A percentile compares a stretch with the other conserved stretches of the same genome.
Conservation (phyloP, 208 protist genomes). For the Trypanosoma conorhini region DNA sequence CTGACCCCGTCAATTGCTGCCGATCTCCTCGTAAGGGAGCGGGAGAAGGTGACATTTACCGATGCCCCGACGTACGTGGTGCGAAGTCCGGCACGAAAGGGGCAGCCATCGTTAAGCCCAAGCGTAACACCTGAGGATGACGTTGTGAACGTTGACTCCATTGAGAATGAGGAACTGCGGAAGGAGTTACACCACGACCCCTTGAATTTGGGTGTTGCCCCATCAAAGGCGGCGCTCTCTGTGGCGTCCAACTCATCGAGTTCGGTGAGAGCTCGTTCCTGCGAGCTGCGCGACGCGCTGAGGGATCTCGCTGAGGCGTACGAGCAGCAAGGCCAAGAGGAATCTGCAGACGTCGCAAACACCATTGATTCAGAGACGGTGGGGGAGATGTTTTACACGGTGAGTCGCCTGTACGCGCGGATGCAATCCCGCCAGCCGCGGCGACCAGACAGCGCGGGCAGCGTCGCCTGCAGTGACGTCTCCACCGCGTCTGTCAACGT, state of each 20-base stretch:
- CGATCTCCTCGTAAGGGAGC: neutral
- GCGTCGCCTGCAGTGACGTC: constrained; percentile 16
- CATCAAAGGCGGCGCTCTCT: neutral
- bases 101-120: constrained; percentile 20
- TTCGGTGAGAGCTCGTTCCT: constrained; percentile 16
- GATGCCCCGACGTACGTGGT: constrained; percentile 21
- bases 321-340: constrained; percentile 15
- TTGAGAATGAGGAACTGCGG: constrained; percentile 21
- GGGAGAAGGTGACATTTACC: constrained; percentile 6
- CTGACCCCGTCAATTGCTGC: constrained; percentile 9
- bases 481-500: constrained; percentile 21
- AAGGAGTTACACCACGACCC: constrained; percentile 2
- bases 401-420: constrained; percentile 35
- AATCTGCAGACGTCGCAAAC: constrained; percentile 12
- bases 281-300: constrained; percentile 28
- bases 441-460: constrained; percentile 26
- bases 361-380: constrained; percentile 28
- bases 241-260: neutral
- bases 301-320: constrained; percentile 20
- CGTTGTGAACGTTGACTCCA: constrained; percentile 33
- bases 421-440: constrained; percentile 35
- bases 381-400: constrained; percentile 25
- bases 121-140: constrained; percentile 28
- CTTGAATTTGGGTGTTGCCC: neutral
- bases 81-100: constrained; percentile 29